A percentile compares a stretch with the other conserved stretches of the same genome.
Conservation (phyloP, 2,329 filamentous ascomycete genomes). For the Aspergillus sp. region DNA sequence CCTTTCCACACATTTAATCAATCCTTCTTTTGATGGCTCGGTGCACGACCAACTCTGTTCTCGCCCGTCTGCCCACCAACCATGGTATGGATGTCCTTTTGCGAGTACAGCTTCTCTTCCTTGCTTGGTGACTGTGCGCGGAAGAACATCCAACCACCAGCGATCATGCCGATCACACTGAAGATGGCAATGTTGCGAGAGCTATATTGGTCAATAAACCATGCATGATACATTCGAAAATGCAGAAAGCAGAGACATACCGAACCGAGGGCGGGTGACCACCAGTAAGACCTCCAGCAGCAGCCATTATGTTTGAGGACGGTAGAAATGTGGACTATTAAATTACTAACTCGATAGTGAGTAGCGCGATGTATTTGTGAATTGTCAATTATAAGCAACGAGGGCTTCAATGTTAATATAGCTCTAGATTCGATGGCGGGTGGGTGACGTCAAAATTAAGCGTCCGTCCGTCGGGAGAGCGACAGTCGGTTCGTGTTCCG, state of each 20-base stretch:
- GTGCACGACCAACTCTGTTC: not conserved
- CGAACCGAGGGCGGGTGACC: not conserved
- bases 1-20: not conserved
- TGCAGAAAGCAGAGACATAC: not conserved
- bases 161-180: conserved; percentile 11
- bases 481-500: not conserved
- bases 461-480: conserved; percentile 5
- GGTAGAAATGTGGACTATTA: not conserved
- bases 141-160: conserved; percentile 12
- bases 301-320: not conserved
- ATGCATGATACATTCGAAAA: not conserved
- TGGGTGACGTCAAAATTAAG: conserved; percentile 2
- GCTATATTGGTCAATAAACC: not conserved
- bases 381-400: not conserved
- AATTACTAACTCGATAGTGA: no score
- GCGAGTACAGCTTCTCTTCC: conserved; percentile 8
- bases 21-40: not conserved
- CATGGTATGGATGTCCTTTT: conserved; percentile 14
- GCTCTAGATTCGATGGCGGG: not conserved
- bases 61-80: conserved; percentile 4
- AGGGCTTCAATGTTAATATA: not conserved
- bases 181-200: conserved; percentile 10
- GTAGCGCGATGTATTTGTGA: no score
- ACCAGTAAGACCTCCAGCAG: not conserved
- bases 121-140: conserved; percentile 16